Evolutionary conservation across 2,329 filamentous ascomycete genomes (phyloP).

Genomic region (Cordyceps pruinosa): DNA sequence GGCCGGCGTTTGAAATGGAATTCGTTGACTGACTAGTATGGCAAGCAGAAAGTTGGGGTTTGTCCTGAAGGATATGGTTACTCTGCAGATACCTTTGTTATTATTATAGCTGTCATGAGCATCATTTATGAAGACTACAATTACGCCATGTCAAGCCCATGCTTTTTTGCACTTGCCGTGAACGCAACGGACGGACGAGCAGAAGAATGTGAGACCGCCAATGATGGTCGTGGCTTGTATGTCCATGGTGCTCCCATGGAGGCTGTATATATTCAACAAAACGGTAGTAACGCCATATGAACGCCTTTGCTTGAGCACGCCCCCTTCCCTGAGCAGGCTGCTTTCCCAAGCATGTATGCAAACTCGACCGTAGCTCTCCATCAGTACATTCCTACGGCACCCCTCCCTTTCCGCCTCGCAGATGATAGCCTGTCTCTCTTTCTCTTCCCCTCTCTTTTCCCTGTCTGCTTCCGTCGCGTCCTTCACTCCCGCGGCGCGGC

Average conservation of each 20-base stretch:
- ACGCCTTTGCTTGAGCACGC: not conserved
- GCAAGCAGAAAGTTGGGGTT: not conserved
- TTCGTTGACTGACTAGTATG: conserved; percentile 2
- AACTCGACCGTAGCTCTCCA: too few relatives aligned
- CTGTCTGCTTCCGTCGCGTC: too few relatives aligned
- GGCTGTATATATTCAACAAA: not conserved
- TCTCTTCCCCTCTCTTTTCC: not conserved
- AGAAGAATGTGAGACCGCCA: not conserved
- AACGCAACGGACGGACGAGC: not conserved
- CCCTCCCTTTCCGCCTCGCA: too few relatives aligned
- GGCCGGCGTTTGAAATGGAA: conserved; percentile 4
- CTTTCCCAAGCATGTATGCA: not conserved
- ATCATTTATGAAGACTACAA: conserved; percentile 4
- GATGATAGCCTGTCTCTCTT: too few relatives aligned
- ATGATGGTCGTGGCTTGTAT: not conserved
- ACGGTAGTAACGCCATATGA: not conserved
- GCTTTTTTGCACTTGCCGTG: too few relatives aligned
- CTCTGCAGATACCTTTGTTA: conserved; percentile 13
- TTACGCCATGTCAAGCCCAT: too few relatives aligned
- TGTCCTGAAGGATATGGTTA: conserved; percentile 8
- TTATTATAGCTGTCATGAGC: conserved; percentile 14
- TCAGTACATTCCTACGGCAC: too few relatives aligned
- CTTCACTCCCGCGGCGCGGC: not conserved
- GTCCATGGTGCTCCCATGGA: too few relatives aligned
- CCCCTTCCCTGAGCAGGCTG: not conserved